Evolutionary conservation across 352 stramenopile species (phyloP).

Genomic region (Pseudoperonospora humuli): DNA sequence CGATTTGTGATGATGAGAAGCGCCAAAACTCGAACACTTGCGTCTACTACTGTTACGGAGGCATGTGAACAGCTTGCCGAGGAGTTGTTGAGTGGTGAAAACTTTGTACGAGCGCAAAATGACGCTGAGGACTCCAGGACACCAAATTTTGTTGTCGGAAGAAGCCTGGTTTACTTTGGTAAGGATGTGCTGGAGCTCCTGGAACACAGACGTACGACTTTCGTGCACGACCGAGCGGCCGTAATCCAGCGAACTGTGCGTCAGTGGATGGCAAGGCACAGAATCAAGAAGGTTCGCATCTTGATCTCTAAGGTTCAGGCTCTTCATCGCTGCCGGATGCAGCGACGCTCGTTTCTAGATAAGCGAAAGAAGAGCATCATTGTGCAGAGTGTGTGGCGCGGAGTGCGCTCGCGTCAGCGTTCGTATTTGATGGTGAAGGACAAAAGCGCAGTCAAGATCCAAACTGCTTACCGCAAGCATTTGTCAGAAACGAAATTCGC

Average conservation of each 20-base stretch:
- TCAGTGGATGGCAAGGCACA: slow-evolving; percentile 42
- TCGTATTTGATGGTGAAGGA: slow-evolving; percentile 48
- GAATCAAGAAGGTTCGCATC: slow-evolving; percentile 38
- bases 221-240: slow-evolving; percentile 59
- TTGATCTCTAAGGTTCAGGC: slow-evolving; percentile 59
- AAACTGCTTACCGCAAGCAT: slow-evolving; percentile 46
- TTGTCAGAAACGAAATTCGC: slow-evolving; percentile 39
- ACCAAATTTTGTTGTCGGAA: slow-evolving; percentile 65
- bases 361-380: slow-evolving; percentile 36
- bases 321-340: slow-evolving; percentile 40
- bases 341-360: slow-evolving; percentile 34
- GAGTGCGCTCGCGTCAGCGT: slow-evolving; percentile 48
- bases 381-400: slow-evolving; percentile 72
- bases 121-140: slow-evolving; percentile 30
- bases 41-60: slow-evolving; percentile 43
- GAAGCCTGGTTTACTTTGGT: slow-evolving; percentile 91
- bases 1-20: slow-evolving; percentile 74
- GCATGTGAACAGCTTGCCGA: slow-evolving; percentile 56
- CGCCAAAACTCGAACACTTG: slow-evolving; percentile 17
- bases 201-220: slow-evolving; percentile 66
- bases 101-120: slow-evolving; percentile 33
- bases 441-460: slow-evolving; percentile 51
- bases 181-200: slow-evolving; percentile 89
- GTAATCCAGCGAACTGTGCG: slow-evolving; percentile 51
- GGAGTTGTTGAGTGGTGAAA: slow-evolving; percentile 33